Percentiles rank a stretch among this genome's conserved stretches.
These are phyloP conservation scores for Monotropa hypopitys DNA, from an alignment of 179 eudicot genomes.

Conservation along the genomic window DNA sequence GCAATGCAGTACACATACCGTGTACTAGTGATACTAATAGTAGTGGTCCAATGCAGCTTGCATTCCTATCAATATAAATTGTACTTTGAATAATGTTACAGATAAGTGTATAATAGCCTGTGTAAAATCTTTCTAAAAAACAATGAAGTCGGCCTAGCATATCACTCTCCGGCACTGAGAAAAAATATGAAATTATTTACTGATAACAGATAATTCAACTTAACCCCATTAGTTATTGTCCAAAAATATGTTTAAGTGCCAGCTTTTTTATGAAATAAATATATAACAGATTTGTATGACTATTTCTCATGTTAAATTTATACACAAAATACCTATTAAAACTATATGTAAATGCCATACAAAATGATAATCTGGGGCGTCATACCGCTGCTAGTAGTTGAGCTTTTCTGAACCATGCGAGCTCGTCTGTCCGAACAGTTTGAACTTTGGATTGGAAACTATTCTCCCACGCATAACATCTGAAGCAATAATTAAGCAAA, in stretches of 20 bases:
- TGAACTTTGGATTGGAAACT: constrained; percentile 83
- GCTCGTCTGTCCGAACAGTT: constrained; percentile 55
- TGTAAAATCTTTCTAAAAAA: background rate
- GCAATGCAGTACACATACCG: background rate
- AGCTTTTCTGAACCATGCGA: constrained; percentile 65
- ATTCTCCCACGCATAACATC: constrained; percentile 95
- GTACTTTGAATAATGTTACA: background rate
- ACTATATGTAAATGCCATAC: background rate
- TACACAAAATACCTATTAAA: background rate
- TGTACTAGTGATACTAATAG: background rate
- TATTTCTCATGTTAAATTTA: background rate
- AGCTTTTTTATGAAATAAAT: background rate
- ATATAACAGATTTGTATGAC: background rate
- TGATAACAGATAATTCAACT: background rate
- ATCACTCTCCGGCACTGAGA: background rate
- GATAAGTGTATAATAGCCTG: background rate
- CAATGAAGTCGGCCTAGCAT: background rate
- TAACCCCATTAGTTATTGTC: background rate
- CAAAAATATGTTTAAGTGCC: background rate
- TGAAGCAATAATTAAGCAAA: constrained; percentile 22
- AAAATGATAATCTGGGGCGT: background rate
- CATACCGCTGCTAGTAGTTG: constrained; percentile 83
- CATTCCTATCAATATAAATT: background rate
- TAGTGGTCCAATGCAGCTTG: background rate
- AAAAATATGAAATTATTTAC: background rate